phyloP scores from a whole-genome alignment of 208 protist species.

The Leptomonas pyrrhocoris region DNA sequence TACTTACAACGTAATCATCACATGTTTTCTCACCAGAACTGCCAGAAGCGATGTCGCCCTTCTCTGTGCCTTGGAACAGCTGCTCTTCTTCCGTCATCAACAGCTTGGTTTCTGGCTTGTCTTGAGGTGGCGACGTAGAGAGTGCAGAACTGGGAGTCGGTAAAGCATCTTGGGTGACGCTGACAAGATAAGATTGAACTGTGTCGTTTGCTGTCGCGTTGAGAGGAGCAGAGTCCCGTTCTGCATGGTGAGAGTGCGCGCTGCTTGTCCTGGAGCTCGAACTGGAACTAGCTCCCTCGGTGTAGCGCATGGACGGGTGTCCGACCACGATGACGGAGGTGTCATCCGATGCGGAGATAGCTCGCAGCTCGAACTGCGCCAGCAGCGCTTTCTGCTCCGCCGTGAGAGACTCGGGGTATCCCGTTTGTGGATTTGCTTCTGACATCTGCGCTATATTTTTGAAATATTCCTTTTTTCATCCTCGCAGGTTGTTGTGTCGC shows the following conservation, averaged over 20 bases:
- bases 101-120: no score
- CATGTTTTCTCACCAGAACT: background rate
- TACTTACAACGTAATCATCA: background rate
- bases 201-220: no score
- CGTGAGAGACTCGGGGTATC: background rate
- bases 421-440: background rate
- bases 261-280: background rate
- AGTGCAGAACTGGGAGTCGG: no score
- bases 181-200: no score
- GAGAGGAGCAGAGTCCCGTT: background rate
- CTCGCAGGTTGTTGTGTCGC: no score
- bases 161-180: no score
- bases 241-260: background rate
- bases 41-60: no score
- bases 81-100: background rate
- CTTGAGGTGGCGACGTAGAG: no score
- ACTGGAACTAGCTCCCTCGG: background rate
- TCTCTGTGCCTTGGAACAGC: no score
- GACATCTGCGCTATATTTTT: background rate
- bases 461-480: background rate
- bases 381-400: constrained; percentile 21
- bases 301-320: background rate
- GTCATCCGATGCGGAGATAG: constrained; percentile 4
- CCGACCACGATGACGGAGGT: constrained; percentile 7
- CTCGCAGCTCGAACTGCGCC: constrained; percentile 20